phyloP scores from a whole-genome alignment of 2,329 filamentous ascomycete genomes.

The Aaosphaeria pasadenensis region DNA sequence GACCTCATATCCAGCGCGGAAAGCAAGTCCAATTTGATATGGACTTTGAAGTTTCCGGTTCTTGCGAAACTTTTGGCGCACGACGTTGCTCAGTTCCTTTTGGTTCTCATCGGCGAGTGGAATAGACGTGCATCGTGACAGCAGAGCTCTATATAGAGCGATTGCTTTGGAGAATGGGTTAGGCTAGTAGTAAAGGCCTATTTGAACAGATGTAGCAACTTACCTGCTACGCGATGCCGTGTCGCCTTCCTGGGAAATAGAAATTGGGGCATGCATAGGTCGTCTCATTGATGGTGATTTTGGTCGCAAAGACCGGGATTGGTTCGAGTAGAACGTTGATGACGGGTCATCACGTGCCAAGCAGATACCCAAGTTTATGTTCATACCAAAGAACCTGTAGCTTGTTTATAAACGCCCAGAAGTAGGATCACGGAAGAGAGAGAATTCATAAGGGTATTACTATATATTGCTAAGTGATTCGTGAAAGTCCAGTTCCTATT shows the following conservation, averaged over 20 bases:
- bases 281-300: not conserved
- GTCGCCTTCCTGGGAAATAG: slow-evolving; percentile 45
- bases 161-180: slow-evolving; percentile 49
- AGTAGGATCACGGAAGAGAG: no score
- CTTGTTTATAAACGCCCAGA: no score
- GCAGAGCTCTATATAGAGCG: slow-evolving; percentile 69
- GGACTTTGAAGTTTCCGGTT: slow-evolving; percentile 59
- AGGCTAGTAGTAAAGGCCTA: not conserved
- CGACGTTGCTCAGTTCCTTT: slow-evolving; percentile 55
- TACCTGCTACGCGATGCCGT: slow-evolving; percentile 53
- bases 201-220: slow-evolving; percentile 7
- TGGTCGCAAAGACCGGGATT: no score
- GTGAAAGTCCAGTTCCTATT: no score
- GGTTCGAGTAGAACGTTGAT: no score
- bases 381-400: no score
- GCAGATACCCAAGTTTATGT: no score
- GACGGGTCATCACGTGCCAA: no score
- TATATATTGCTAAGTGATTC: no score
- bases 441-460: no score
- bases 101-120: slow-evolving; percentile 51
- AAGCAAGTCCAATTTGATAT: slow-evolving; percentile 59
- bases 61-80: slow-evolving; percentile 61
- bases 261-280: slow-evolving; percentile 46
- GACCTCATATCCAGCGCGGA: slow-evolving; percentile 68
- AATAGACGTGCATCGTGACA: slow-evolving; percentile 56